Percentiles rank a stretch among this genome's conserved stretches.
Evolutionary conservation across 306 rosid genomes (phyloP).

Genomic region (Cyclanthera cordifolia): DNA sequence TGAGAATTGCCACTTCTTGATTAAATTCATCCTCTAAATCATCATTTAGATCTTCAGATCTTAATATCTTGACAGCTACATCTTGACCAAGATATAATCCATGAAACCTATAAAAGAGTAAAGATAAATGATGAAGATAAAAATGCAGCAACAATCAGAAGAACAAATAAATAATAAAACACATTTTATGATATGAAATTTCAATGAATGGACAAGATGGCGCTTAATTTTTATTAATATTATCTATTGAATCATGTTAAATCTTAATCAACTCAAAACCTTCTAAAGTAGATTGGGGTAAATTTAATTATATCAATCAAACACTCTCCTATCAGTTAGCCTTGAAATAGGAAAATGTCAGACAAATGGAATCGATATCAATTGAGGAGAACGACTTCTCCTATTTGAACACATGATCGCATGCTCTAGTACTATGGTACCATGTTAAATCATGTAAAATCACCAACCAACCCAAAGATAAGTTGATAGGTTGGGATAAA

Average conservation of each 20-base stretch:
- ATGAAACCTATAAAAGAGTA: conserved; percentile 41
- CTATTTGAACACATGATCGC: too few relatives aligned
- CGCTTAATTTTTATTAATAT: background rate
- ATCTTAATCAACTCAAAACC: too few relatives aligned
- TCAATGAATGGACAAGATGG: conserved; percentile 4
- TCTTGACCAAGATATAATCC: conserved; percentile 85
- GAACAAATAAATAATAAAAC: background rate
- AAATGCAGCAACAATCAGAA: background rate
- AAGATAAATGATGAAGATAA: conserved; percentile 9
- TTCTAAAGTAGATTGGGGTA: too few relatives aligned
- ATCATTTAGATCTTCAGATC: conserved; percentile 71
- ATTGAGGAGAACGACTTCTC: too few relatives aligned
- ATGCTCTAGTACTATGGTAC: too few relatives aligned
- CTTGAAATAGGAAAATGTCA: too few relatives aligned
- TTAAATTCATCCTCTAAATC: conserved; percentile 85
- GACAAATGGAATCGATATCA: too few relatives aligned
- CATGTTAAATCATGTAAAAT: too few relatives aligned
- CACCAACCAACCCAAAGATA: too few relatives aligned
- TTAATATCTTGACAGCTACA: conserved; percentile 90
- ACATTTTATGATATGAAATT: background rate
- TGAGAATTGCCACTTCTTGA: conserved; percentile 86
- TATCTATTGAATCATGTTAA: background rate
- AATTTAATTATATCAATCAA: too few relatives aligned
- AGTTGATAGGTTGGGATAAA: too few relatives aligned
- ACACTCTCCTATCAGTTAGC: too few relatives aligned